Evolutionary conservation across 176 grass and related monocot species (phyloP).

Genomic region (Elymus sibiricus): DNA sequence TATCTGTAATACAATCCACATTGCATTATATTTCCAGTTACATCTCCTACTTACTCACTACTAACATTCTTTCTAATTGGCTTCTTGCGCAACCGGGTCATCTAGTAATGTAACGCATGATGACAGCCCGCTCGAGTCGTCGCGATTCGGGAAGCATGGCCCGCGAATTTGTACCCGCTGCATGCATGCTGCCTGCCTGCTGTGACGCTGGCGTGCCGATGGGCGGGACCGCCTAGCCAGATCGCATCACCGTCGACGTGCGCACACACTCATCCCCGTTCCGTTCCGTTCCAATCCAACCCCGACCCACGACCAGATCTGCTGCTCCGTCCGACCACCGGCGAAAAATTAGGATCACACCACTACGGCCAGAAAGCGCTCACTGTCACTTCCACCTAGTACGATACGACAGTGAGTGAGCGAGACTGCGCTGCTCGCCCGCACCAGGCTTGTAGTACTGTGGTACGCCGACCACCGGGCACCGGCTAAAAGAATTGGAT

Average conservation of each 20-base stretch:
- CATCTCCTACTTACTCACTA: too few species aligned
- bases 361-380: not conserved
- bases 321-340: not conserved
- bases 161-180: too few species aligned
- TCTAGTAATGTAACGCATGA: too few species aligned
- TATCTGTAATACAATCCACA: too few species aligned
- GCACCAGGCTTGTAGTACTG: too few species aligned
- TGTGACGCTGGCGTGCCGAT: not conserved
- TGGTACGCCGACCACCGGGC: too few species aligned
- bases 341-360: not conserved
- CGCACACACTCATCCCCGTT: not conserved
- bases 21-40: too few species aligned
- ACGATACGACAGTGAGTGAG: not conserved
- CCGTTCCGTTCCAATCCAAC: not conserved
- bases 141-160: too few species aligned
- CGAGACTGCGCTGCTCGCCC: not conserved
- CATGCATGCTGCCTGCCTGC: too few species aligned
- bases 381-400: not conserved
- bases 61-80: too few species aligned
- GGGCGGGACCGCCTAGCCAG: not conserved
- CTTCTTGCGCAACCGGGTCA: too few species aligned
- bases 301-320: not conserved
- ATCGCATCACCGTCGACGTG: not conserved
- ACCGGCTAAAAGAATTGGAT: not conserved
- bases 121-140: too few species aligned